Evolutionary conservation across 2,329 filamentous ascomycete species (phyloP), one percentile per base, ranked within the genome.

Genomic region (Fusarium duplospermum): DNA sequence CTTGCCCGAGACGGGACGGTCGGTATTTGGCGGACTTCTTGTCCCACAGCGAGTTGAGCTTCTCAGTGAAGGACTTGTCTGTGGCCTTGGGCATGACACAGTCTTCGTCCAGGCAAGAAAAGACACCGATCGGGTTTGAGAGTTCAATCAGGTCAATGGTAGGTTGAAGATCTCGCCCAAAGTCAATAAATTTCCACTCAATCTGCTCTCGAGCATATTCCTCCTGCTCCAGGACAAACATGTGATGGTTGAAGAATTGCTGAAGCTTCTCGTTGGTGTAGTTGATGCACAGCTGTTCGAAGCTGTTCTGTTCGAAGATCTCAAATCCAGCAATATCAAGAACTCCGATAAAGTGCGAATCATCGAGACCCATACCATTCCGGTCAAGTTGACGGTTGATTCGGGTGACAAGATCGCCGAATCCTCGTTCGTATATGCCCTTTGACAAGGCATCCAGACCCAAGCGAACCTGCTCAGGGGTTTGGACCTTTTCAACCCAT

Each of bases 141-240:
- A 99, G 83, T 83, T 99, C 96, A 73, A 99, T 99, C 52, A 99
- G 88, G 79, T 99, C 96, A 77, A 99, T 99, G 0, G 96, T 99
- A 0, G 96, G 96, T 81, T 99, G 97, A 29, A 99, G 87, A 80
- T 99, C 96, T 71, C 95, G 95, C 20, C 96, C 96, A 81, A 99
- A 99, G 83, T 99, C 96, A 80, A 99, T 99, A 81, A 99, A 99
- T 80, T 98, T 95, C 96, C 96, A 99, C 84, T 99, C 96, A 76
- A 99, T 99, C 82, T 98, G 94, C 81, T 99, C 96, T 57, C 96
- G 89, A 10, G 96, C 95, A 82, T 99, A 99, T 82, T 99, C 96
- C 82, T 99, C 96, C 80, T 99, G 96, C 81, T 99, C 96, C 9
- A 99, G 87, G 11, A 99, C 96, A 80, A 99, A 99, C 96, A 99